Percentiles rank a stretch among this genome's conserved stretches.
Evolutionary conservation across 495 filamentous ascomycete species (phyloP).

Genomic region (Cudoniella acicularis): DNA sequence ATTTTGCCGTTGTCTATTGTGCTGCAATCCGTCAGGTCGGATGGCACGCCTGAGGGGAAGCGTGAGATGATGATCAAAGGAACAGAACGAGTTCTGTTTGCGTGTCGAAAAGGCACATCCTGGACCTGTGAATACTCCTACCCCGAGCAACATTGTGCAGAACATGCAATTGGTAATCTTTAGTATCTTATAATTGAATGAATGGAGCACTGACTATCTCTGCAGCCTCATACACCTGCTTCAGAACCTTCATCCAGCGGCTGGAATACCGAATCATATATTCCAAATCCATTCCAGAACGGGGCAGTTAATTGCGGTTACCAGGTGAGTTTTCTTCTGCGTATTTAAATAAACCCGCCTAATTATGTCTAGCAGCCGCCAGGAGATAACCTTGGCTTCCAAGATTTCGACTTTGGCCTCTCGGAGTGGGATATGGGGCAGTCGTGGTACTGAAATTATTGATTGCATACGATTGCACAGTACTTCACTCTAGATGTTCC

Average conservation of each 20-base stretch:
- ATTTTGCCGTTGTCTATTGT: conserved; percentile 17
- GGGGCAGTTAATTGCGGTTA: conserved; percentile 3
- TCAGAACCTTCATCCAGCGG: not conserved
- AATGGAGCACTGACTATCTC: not conserved
- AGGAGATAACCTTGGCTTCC: conserved; percentile 1
- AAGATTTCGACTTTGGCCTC: conserved; percentile 14
- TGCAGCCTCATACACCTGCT: not conserved
- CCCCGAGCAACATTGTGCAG: not conserved
- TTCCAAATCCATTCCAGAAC: too few species aligned
- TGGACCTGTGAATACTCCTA: not conserved
- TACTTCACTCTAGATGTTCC: too few species aligned
- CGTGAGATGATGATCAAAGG: conserved; percentile 16
- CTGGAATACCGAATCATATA: too few species aligned
- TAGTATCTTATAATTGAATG: too few species aligned
- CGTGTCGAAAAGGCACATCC: conserved; percentile 13
- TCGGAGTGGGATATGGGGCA: conserved; percentile 16
- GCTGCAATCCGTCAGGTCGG: conserved; percentile 16
- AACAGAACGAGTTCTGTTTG: conserved; percentile 12
- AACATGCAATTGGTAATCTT: too few species aligned
- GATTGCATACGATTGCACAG: too few species aligned
- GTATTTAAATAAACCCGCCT: too few species aligned
- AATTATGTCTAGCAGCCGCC: too few species aligned
- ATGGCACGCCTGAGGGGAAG: conserved; percentile 16
- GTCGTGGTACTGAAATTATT: conserved; percentile 9
- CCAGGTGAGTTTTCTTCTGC: conserved; percentile 7